phyloP scores from a whole-genome alignment of 2,329 filamentous ascomycete species.

The Fusarium guadeloupense region DNA sequence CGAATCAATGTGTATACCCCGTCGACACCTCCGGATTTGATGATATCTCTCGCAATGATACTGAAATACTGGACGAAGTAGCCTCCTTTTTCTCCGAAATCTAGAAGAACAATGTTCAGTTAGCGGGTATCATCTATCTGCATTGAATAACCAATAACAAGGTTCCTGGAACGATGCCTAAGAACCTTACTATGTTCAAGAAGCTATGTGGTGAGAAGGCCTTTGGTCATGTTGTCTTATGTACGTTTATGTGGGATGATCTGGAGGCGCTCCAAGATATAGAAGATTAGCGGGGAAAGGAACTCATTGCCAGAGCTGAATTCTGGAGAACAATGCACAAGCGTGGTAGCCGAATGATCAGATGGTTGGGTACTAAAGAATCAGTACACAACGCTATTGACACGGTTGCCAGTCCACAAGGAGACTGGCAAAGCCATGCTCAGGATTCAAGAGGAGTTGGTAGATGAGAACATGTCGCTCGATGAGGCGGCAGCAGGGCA shows the following conservation, averaged over 20 bases:
- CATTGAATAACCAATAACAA: conserved; percentile 8
- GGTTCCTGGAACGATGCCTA: no score
- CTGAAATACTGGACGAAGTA: conserved; percentile 5
- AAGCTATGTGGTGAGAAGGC: no score
- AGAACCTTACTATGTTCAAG: no score
- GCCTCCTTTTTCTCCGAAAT: not conserved
- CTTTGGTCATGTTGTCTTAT: no score
- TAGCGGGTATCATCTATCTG: conserved; percentile 11
- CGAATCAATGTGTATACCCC: not conserved
- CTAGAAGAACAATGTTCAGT: conserved; percentile 3
- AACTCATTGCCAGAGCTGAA: not conserved
- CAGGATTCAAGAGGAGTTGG: not conserved
- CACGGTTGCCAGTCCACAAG: not conserved
- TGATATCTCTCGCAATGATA: conserved; percentile 13
- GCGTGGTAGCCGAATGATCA: not conserved
- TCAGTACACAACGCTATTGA: not conserved
- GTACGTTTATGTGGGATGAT: no score
- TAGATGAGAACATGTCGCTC: not conserved
- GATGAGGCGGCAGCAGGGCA: not conserved
- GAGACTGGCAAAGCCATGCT: not conserved
- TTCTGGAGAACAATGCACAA: conserved; percentile 2
- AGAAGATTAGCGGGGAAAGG: not conserved
- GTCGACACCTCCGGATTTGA: conserved; percentile 19
- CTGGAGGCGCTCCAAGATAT: not conserved
- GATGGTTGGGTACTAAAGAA: not conserved